Base-by-base conservation (phyloP, 148 eudicot species). In the Suaeda aralocaspica region DNA sequence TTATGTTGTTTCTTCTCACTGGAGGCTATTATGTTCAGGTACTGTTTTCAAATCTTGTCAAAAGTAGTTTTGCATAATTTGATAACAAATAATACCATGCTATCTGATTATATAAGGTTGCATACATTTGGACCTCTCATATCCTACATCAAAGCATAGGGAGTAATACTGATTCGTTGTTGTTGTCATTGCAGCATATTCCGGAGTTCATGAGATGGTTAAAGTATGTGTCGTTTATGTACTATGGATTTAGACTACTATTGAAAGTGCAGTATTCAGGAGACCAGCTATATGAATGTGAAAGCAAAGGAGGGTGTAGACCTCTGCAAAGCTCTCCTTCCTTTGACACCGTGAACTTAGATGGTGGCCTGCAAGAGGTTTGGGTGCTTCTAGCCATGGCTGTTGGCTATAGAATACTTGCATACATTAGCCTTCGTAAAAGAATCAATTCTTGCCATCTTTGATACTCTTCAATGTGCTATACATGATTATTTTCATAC, bases 1-100 rank as follows among this genome's bases (percentile, higher is more conserved):
- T 95, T 11, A 95, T 95, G 99, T 56, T 95, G 76, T 95, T 95
- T 86, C 99, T 95, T 83, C 93, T 95, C 58, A 91, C 99, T 2
- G 97, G 99, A 51, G 99, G 99, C 31, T 95, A 91, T 73, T 95
- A 95, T 66, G 92, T 95, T 70, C 99, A 93, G 95, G 98, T 90
- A 8, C 4, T 8, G 8, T 36, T 36, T 36, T 36, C 41, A 3
- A 8, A n/a, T n/a, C n/a, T n/a, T n/a, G n/a, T n/a, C n/a, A n/a
- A n/a, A n/a, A n/a, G n/a, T n/a, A n/a, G n/a, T n/a, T n/a, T n/a
- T n/a, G n/a, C n/a, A n/a, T n/a, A n/a, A n/a, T n/a, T n/a, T n/a
- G n/a, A n/a, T n/a, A n/a, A n/a, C n/a, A n/a, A n/a, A n/a, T n/a
- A n/a, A n/a, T n/a, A n/a, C n/a, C n/a, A n/a, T n/a, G n/a, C n/a